These are phyloP conservation scores for Ophiostoma sp. DNA, from an alignment of 2,329 filamentous ascomycete genomes.

Conservation along the genomic window DNA sequence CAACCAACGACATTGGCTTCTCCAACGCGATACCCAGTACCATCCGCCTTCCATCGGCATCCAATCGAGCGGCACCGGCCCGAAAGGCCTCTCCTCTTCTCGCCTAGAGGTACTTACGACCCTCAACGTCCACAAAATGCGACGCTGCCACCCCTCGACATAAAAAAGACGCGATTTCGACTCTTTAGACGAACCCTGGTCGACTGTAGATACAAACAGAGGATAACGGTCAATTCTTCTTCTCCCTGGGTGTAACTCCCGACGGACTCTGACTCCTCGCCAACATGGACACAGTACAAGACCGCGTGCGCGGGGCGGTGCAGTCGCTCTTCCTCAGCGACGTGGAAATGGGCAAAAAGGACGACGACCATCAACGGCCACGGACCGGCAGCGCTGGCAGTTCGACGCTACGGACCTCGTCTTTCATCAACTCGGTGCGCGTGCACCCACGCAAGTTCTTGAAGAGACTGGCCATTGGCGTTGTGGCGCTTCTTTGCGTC, in stretches of 20 bases:
- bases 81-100: neutral
- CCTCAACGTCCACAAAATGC: neutral
- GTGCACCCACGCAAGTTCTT: slow-evolving; percentile 53
- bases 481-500: slow-evolving; percentile 51
- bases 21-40: neutral
- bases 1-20: neutral
- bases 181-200: neutral
- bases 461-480: slow-evolving; percentile 52
- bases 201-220: too few relatives aligned
- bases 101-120: neutral
- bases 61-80: neutral
- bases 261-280: neutral
- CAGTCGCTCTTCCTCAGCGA: slow-evolving; percentile 51
- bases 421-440: slow-evolving; percentile 46
- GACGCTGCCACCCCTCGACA: neutral
- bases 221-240: neutral
- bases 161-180: slow-evolving; percentile 12
- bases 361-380: slow-evolving; percentile 51
- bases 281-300: slow-evolving; percentile 23
- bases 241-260: neutral
- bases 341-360: slow-evolving; percentile 60
- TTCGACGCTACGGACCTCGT: slow-evolving; percentile 2
- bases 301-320: slow-evolving; percentile 39
- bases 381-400: slow-evolving; percentile 28
- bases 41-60: neutral